A percentile compares a stretch with the other conserved stretches of the same genome.
Conservation (phyloP, 192 early-diverging fungal species). For the Rhizophagus sp. region DNA sequence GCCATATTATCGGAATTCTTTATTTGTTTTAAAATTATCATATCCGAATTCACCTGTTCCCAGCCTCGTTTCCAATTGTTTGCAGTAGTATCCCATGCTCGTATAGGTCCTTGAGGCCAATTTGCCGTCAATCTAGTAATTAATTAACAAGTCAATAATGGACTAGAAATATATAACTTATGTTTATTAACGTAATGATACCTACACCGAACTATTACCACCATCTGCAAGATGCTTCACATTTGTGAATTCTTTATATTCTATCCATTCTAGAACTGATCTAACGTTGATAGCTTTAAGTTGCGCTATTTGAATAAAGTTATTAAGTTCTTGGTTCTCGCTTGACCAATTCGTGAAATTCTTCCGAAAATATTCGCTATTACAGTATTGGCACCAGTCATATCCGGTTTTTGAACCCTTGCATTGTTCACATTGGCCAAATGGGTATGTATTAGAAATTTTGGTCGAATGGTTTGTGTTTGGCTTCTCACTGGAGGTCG, state of each 20-base stretch:
- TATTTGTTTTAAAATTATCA: not conserved
- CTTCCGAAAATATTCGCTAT: not conserved
- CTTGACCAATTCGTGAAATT: conserved; percentile 17
- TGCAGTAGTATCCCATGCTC: not conserved
- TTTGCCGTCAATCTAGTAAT: not conserved
- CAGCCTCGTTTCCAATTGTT: not conserved
- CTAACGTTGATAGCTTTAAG: not conserved
- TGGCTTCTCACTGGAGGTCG: no score
- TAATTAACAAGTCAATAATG: not conserved
- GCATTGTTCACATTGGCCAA: not conserved
- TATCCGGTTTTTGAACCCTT: not conserved
- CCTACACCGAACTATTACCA: conserved; percentile 12
- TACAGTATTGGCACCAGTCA: conserved; percentile 8
- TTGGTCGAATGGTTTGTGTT: no score
- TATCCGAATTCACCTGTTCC: not conserved
- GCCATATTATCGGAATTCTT: conserved; percentile 1
- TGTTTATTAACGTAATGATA: not conserved
- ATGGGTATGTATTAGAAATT: not conserved
- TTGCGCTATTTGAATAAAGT: conserved; percentile 8
- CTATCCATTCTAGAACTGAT: conserved; percentile 1
- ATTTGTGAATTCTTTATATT: not conserved
- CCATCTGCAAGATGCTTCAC: conserved; percentile 16
- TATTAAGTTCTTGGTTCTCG: not conserved
- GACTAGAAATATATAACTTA: not conserved
- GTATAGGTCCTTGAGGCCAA: conserved; percentile 9